Evolutionary conservation across 108 stramenopile species (phyloP).

Genomic region (Halocafeteria seosinensis): DNA sequence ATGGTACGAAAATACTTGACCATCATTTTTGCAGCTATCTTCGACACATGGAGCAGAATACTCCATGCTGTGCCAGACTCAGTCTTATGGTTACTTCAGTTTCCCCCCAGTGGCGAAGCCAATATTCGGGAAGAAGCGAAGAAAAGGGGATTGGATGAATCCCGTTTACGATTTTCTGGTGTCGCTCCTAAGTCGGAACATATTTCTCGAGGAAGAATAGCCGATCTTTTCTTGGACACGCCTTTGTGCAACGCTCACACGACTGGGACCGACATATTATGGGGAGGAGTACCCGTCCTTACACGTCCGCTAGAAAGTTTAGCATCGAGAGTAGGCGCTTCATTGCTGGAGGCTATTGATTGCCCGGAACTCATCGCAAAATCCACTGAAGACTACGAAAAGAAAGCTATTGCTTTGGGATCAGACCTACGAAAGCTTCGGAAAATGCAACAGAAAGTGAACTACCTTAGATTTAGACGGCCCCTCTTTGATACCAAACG

Average conservation of each 20-base stretch:
- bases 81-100: conserved; percentile 56
- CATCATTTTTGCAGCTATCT: too few species aligned
- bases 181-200: conserved; percentile 53
- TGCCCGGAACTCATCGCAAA: conserved; percentile 31
- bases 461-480: conserved; percentile 4
- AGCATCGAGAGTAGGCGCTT: conserved; percentile 56
- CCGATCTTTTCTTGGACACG: conserved; percentile 65
- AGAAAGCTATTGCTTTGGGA: conserved; percentile 42
- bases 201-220: conserved; percentile 44
- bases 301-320: conserved; percentile 47
- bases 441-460: conserved; percentile 11
- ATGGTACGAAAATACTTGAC: too few species aligned
- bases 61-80: conserved; percentile 34
- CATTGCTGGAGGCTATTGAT: conserved; percentile 39
- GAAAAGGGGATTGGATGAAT: conserved; percentile 21
- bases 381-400: conserved; percentile 42
- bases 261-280: conserved; percentile 50
- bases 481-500: conserved; percentile 24
- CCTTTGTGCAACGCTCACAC: conserved; percentile 67
- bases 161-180: conserved; percentile 47
- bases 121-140: conserved; percentile 42
- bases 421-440: not conserved
- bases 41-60: conserved; percentile 48
- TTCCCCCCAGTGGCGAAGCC: conserved; percentile 47
- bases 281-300: conserved; percentile 57